Evolutionary conservation across 345 rosid species (phyloP), one percentile per base, ranked within the genome.

Genomic region (Eutrema heterophyllum): DNA sequence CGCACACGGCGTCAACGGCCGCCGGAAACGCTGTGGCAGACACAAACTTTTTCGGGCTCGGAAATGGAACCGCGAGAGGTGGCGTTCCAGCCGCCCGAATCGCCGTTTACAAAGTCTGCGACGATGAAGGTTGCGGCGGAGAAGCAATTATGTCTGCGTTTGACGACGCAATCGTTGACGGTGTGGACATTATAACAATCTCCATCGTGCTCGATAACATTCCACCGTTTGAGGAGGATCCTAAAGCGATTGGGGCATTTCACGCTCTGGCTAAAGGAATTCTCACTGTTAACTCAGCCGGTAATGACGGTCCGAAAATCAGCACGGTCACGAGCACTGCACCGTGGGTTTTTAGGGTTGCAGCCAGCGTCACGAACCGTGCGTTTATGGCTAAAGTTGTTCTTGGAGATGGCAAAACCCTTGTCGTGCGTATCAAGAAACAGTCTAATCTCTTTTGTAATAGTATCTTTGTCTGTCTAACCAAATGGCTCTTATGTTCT

Each of bases 1-100:
- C 81, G 3, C 91, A 87, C 65, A 85, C 87, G 0, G 86, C 91
- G 0, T 87, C 87, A 4, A 87, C 74, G 0, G 87, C 85, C 5
- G 87, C 91, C 4, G 89, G 89, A 27, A 81, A 62, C 66, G 54
- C 43, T 2, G 82, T 85, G 2, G 11, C 13, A 5, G 62, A 51
- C 21, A 70, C 52, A 1, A 80, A 77, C 29, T 82, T 81, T 41
- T 79, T 21, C 70, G 88, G 88, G 7, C 2, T 87, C 5, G 88
- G 80, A 2, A 18, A 74, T 5, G 89, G 89, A 16, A 74, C 59
- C 2, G 83, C 77, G 9, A 74, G 86, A 69, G 88, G 88, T 45
- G 84, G 80, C 2, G 86, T 73, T 38, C 86, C 89, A 0, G 79
- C 83, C 7, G 75, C 89, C 6, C 72, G 87, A 52, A 70, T 83